These are phyloP conservation scores for Eimeria necatrix DNA, from an alignment of 169 alveolate genomes.

Conservation along the genomic window DNA sequence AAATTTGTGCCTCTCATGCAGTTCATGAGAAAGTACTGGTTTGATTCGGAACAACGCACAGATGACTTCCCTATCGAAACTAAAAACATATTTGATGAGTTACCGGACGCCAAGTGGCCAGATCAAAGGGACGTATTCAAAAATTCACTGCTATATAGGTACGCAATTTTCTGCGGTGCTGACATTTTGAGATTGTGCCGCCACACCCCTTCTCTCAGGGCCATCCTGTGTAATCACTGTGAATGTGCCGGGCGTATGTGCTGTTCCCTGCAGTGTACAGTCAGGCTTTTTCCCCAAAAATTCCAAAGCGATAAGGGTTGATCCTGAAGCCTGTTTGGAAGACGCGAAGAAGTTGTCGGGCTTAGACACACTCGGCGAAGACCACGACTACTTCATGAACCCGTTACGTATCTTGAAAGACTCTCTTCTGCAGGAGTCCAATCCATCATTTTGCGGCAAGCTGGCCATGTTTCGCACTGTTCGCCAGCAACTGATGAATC, in stretches of 20 bases:
- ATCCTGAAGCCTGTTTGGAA: constrained; percentile 77
- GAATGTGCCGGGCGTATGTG: background rate
- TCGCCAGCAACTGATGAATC: constrained; percentile 80
- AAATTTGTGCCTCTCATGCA: constrained; percentile 87
- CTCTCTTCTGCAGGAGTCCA: constrained; percentile 72
- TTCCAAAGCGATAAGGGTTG: constrained; percentile 82
- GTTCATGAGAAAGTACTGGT: constrained; percentile 86
- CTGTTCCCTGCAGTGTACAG: constrained; percentile 73
- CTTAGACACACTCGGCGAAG: constrained; percentile 70
- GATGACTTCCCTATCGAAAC: constrained; percentile 84
- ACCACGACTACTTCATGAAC: constrained; percentile 77
- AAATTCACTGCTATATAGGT: constrained; percentile 83
- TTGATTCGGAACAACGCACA: constrained; percentile 82
- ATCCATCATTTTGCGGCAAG: constrained; percentile 79
- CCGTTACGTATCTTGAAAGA: constrained; percentile 78
- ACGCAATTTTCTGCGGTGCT: background rate
- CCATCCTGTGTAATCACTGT: background rate
- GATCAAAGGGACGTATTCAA: constrained; percentile 81
- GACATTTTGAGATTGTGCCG: too few relatives aligned
- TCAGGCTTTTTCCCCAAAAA: constrained; percentile 84
- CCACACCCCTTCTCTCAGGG: too few relatives aligned
- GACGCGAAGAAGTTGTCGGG: constrained; percentile 82
- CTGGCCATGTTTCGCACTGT: constrained; percentile 79
- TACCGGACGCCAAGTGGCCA: constrained; percentile 86
- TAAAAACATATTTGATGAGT: constrained; percentile 83